Percentiles rank a stretch among this genome's conserved stretches.
phyloP scores from a whole-genome alignment of 2,329 filamentous ascomycete genomes.

The Scleromitrula shiraiana region DNA sequence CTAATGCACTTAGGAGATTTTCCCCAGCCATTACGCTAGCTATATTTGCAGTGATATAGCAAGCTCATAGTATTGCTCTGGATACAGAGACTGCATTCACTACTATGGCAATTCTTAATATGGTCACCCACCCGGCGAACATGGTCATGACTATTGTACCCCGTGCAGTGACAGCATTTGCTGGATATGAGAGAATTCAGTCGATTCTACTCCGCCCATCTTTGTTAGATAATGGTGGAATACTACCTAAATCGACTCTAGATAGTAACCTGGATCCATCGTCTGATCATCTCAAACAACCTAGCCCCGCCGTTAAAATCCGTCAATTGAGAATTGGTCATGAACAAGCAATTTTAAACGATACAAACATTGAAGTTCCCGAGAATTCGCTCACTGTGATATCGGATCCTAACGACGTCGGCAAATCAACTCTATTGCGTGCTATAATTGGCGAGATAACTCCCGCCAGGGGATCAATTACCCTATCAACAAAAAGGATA shows the following conservation, averaged over 20 bases:
- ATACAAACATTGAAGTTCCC: neutral
- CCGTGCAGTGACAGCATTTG: slow-evolving; percentile 11
- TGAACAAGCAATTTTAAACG: neutral
- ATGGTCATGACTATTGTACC: slow-evolving; percentile 21
- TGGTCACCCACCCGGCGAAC: slow-evolving; percentile 21
- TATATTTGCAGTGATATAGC: slow-evolving; percentile 14
- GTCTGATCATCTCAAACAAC: neutral
- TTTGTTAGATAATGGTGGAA: slow-evolving; percentile 7
- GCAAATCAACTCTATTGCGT: slow-evolving; percentile 27
- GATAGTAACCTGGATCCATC: neutral
- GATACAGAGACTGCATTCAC: slow-evolving; percentile 18
- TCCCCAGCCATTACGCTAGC: slow-evolving; percentile 19
- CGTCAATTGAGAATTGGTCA: neutral
- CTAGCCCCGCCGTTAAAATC: neutral
- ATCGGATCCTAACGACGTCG: slow-evolving; percentile 26
- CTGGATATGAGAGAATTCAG: slow-evolving; percentile 22
- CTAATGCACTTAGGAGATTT: slow-evolving; percentile 21
- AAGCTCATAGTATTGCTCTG: neutral
- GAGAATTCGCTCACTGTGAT: slow-evolving; percentile 1
- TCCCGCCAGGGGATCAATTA: slow-evolving; percentile 22
- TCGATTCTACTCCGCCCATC: slow-evolving; percentile 24
- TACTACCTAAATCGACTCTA: neutral
- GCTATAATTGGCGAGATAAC: slow-evolving; percentile 28
- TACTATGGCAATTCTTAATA: slow-evolving; percentile 14
- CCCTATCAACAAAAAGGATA: slow-evolving; percentile 24